Evolutionary conservation across 2,329 filamentous ascomycete species (phyloP), one percentile per base, ranked within the genome.

Genomic region (Talaromyces funiculosus): DNA sequence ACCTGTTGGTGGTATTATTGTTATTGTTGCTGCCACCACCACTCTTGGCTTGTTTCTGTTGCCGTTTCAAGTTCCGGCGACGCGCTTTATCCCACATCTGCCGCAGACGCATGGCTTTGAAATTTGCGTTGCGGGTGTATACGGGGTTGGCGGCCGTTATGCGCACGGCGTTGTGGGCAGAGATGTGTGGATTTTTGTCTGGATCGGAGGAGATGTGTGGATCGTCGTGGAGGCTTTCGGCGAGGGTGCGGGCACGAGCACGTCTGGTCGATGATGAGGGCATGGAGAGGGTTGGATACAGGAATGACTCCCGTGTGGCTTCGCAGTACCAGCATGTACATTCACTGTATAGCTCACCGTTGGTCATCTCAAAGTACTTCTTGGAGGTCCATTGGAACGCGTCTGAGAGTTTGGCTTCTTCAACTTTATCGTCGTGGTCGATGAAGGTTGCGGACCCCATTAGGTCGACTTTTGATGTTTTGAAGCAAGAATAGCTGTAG

Each of bases 271-370:
- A 84, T 73, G 61, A 43, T 14, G 51, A 55, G 10, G 53, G 63
- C 60, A 79, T 69, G 75, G 65, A 63, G 69, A 67, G 22, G 68
- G 60, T 2, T 82, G 64, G 1, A 10, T 78, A 80, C 2, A 84
- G 78, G 66, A 86, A 80, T 2, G 81, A 75, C 45, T 84, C 77
- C 35, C 88, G 84, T 57, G 87, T 81, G 4, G 86, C 82, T 73
- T 94, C 90, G 73, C 90, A 95, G 72, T 92, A 91, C 89, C 89
- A 92, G 72, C 90, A 92, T 0, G 85, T 89, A 67, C 90, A 93
- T 71, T 89, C 87, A 1, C 83, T 87, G 71, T 92, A 95, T 4
- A 90, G 82, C 55, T 87, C 82, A 16, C 79, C 78, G 66, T 78
- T 75, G 65, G 83, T 92, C 14, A 77, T 72, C 29, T 84, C 83